Percentiles rank a stretch among this genome's conserved stretches.
Conservation (phyloP, 2,329 filamentous ascomycete species). For the Penicillium vulpinum region DNA sequence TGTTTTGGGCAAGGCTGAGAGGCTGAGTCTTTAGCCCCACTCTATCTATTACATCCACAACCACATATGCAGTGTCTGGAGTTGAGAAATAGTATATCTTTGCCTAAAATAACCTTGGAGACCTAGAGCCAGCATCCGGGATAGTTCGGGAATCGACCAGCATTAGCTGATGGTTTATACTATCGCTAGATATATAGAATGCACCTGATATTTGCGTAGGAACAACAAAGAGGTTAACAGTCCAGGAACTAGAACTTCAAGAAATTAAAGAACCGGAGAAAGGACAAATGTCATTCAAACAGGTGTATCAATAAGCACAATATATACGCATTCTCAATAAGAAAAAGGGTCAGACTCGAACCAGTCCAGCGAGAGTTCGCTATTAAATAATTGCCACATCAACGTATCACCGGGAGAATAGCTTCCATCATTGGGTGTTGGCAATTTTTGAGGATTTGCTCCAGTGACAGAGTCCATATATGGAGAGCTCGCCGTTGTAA, state of each 20-base stretch:
- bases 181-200: not conserved
- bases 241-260: not conserved
- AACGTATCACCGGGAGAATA: constrained; percentile 16
- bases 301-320: not conserved
- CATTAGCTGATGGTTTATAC: too few relatives aligned
- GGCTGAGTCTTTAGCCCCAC: not conserved
- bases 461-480: not conserved
- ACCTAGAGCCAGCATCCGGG: not conserved
- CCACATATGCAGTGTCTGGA: not conserved
- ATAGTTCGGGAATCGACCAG: too few relatives aligned
- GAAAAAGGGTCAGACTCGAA: constrained; percentile 12
- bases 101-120: not conserved
- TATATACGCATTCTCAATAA: not conserved
- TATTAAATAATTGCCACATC: constrained; percentile 27
- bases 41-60: not conserved
- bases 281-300: not conserved
- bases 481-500: not conserved
- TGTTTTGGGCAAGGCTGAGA: not conserved
- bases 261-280: not conserved
- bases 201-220: not conserved
- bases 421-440: not conserved
- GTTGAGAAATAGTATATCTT: not conserved
- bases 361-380: constrained; percentile 22
- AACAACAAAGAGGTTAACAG: not conserved
- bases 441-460: not conserved